Conservation (phyloP, 768 basidiomycete species). For the Suillus discolor region DNA sequence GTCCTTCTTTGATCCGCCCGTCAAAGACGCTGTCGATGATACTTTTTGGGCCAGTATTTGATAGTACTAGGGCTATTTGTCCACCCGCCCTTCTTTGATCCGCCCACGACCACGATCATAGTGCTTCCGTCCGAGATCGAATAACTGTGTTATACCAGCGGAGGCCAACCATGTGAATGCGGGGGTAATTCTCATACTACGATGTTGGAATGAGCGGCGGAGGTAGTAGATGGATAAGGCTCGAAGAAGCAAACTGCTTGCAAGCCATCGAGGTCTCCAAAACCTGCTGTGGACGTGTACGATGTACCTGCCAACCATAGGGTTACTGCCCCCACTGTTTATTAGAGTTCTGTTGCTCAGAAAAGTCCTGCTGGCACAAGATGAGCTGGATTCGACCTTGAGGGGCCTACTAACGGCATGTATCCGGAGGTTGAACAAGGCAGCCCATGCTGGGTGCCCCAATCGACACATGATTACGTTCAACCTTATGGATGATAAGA, state of each 20-base stretch:
- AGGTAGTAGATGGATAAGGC: constrained; percentile 57
- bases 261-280: constrained; percentile 74
- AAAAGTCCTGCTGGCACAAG: constrained; percentile 84
- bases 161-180: constrained; percentile 71
- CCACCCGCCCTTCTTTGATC: constrained; percentile 82
- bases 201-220: constrained; percentile 55
- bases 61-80: no score
- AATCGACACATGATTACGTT: constrained; percentile 76
- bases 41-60: no score
- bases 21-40: no score
- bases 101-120: constrained; percentile 68
- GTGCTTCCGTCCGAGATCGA: constrained; percentile 77
- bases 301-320: constrained; percentile 64
- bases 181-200: constrained; percentile 59
- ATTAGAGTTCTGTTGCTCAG: constrained; percentile 76
- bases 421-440: constrained; percentile 69
- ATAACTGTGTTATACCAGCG: constrained; percentile 82
- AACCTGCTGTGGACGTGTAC: constrained; percentile 70
- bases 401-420: constrained; percentile 63
- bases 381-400: constrained; percentile 75
- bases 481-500: constrained; percentile 81
- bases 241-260: constrained; percentile 74
- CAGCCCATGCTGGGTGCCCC: constrained; percentile 82
- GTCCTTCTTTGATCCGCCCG: constrained; percentile 77
- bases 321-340: constrained; percentile 83